Evolutionary conservation across 371 early-diverging fungal species (phyloP), one percentile per base, ranked within the genome.

Genomic region (Circinella umbellata): DNA sequence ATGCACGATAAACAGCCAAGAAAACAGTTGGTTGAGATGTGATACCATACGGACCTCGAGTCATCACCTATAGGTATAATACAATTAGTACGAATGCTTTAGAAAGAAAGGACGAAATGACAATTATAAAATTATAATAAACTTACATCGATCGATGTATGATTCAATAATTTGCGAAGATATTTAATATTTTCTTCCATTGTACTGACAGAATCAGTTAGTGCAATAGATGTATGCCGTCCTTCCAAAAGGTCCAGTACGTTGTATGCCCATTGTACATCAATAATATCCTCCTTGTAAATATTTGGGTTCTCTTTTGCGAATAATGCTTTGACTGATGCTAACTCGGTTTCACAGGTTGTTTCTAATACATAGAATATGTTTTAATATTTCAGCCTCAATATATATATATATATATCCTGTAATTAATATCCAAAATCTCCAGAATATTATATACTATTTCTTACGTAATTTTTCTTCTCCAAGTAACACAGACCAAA

Each of bases 291-390:
- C 69, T 87, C 87, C 47, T 84, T 84, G 66, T 80, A 87, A 55
- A 85, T 87, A 51, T 87, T 87, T 39, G 87, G 83, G 57, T 79
- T 80, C 59, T 87, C 87, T 63, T 81, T 81, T 61, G 71, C 84
- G 72, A 87, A 87, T 4, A 87, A 67, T 8, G 74, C 78, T 67
- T 79, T 80, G 2, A 73, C 69, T 10, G 69, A 66, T 11, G 64
- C 61, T 5, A 76, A 35, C 35, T 80, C 80, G 18, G 79, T 71
- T 47, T 80, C 69, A 66, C 74, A 79, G 4, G 61, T 68, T 34
- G 68, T 62, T 68, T 51, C 68, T 68, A 57, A 17, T 61, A 61
- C 17, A 51, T 57, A 15, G 14, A 64, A 42, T 42, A 42, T 27
- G 27, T 27, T 27, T 27, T 27, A 27, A 27, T 27, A 27, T 27